Base-by-base conservation (phyloP, 371 early-diverging fungal species). In the Mortierella sp. region DNA sequence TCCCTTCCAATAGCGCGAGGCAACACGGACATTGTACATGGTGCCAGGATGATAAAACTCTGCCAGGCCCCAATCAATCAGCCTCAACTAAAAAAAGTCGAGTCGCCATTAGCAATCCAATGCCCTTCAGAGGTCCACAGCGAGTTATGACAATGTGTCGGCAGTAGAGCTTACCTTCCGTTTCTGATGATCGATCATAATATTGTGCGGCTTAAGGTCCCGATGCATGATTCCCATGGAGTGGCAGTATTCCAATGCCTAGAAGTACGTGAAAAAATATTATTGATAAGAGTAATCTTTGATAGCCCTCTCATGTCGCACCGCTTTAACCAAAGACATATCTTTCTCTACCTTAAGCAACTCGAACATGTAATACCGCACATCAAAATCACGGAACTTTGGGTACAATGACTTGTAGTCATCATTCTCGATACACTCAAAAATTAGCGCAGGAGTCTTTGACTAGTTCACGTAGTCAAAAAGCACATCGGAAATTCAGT, bases 51-150 rank as follows among this genome's bases (percentile, higher is more conserved):
- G 97, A 83, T 99, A 99, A 76, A 99, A 99, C 82, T 99, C 99
- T 17, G 99, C 99, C 50, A 99, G 85, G 21, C 99, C 99, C 99
- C 99, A 99, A 85, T 99, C 99, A 71, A 99, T 99, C 61, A 99
- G 84, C 43, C 97, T 91, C 49, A 97, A 76, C 91, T 93, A 78
- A 6, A 4, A 19, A 44, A 79, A 42, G 24, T 34, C 26, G n/a
- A 60, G 50, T n/a, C n/a, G n/a, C n/a, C n/a, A n/a, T n/a, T n/a
- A n/a, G n/a, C n/a, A n/a, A n/a, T n/a, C n/a, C n/a, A n/a, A n/a
- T n/a, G n/a, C n/a, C n/a, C n/a, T n/a, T n/a, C n/a, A n/a, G n/a
- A n/a, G n/a, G n/a, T n/a, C n/a, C n/a, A n/a, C n/a, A n/a, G n/a
- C n/a, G n/a, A n/a, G n/a, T n/a, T n/a, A n/a, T n/a, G n/a, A n/a